These are phyloP conservation scores for Arthrinium puccinioides DNA, from an alignment of 2,329 filamentous ascomycete genomes.

Conservation along the genomic window DNA sequence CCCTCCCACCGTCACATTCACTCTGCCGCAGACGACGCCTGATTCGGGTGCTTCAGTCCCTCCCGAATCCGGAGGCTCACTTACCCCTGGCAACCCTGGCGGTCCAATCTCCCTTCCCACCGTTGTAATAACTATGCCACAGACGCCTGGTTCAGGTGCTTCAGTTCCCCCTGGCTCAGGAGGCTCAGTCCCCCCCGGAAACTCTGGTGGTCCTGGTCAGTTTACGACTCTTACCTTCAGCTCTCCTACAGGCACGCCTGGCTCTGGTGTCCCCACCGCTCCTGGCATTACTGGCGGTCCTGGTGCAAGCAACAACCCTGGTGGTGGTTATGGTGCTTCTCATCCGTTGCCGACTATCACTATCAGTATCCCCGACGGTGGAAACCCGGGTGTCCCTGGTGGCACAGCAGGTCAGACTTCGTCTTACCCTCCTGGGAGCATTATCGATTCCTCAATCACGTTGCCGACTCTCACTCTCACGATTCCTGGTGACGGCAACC, in stretches of 20 bases:
- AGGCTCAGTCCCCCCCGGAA: too few species aligned
- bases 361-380: not conserved
- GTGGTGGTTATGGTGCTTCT: not conserved
- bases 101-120: slow-evolving; percentile 1
- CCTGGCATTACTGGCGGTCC: not conserved
- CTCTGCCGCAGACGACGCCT: slow-evolving; percentile 1
- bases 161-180: too few species aligned
- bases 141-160: too few species aligned
- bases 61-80: too few species aligned
- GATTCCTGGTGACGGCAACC: not conserved
- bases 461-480: not conserved
- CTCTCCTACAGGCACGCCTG: not conserved
- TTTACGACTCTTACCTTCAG: too few species aligned
- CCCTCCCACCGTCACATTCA: slow-evolving; percentile 1
- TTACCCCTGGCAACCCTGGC: not conserved
- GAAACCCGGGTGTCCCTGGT: slow-evolving; percentile 3
- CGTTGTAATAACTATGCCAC: not conserved
- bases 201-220: too few species aligned
- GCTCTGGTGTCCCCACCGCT: not conserved
- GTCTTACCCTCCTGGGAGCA: not conserved
- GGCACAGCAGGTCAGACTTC: not conserved
- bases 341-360: not conserved
- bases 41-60: too few species aligned
- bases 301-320: not conserved
- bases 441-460: not conserved